A percentile compares a stretch with the other conserved stretches of the same genome.
phyloP scores from a whole-genome alignment of 345 rosid species.

The Populus davidiana region DNA sequence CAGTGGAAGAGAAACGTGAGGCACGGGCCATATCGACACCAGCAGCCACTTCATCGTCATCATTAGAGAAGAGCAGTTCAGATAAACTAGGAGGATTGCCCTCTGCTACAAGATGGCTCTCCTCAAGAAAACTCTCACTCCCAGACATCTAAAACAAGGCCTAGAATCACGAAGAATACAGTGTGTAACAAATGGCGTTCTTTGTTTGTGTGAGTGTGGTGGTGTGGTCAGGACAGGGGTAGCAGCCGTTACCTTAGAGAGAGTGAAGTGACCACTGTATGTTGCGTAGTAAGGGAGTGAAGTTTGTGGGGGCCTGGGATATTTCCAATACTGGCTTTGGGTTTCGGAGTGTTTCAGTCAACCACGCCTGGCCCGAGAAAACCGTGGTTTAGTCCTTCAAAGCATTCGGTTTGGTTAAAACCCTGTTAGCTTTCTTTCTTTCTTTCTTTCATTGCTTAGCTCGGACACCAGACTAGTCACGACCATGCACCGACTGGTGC shows the following conservation, averaged over 20 bases:
- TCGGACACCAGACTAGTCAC: background rate
- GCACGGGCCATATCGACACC: conserved; percentile 22
- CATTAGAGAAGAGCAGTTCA: conserved; percentile 49
- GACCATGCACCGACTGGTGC: background rate
- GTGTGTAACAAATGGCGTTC: background rate
- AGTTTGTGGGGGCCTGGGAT: background rate
- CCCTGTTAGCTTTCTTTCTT: background rate
- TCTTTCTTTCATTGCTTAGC: background rate
- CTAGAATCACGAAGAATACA: background rate
- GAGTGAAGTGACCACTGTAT: background rate
- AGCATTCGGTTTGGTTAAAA: conserved; percentile 25
- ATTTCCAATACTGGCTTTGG: conserved; percentile 37
- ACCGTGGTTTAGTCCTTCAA: conserved; percentile 69
- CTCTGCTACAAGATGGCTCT: conserved; percentile 21
- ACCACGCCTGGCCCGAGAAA: conserved; percentile 77
- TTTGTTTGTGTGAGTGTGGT: background rate
- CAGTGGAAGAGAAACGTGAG: conserved; percentile 20
- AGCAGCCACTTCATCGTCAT: conserved; percentile 24
- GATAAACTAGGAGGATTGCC: conserved; percentile 49
- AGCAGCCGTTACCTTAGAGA: conserved; percentile 17
- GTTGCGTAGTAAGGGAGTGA: background rate
- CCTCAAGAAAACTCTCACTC: conserved; percentile 29
- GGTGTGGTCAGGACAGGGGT: background rate
- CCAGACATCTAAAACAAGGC: conserved; percentile 39
- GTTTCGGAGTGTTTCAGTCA: conserved; percentile 48